Conservation (phyloP, 352 stramenopile species). For the Phytophthora sojae region DNA sequence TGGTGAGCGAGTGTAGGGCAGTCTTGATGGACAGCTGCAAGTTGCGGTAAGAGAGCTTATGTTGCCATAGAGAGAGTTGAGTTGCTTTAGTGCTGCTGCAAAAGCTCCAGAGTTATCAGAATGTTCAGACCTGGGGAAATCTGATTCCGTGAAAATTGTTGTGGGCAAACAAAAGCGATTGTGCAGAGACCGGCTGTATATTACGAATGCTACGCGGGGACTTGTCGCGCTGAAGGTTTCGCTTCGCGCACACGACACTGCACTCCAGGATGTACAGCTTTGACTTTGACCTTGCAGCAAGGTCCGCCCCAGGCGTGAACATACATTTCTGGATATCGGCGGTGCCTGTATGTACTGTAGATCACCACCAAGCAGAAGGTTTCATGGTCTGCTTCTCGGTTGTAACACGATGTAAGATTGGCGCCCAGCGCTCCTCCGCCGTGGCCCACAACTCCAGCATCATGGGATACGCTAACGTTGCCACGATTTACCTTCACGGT, state of each 20-base stretch:
- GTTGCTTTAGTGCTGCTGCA: too few relatives aligned
- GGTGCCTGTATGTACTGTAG: neutral
- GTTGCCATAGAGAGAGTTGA: neutral
- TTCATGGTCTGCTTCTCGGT: neutral
- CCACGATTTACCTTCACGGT: neutral
- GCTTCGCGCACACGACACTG: neutral
- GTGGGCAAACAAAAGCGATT: constrained; percentile 7
- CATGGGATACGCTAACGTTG: neutral
- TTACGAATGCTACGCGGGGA: constrained; percentile 21
- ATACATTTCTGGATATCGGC: neutral
- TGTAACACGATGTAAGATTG: neutral
- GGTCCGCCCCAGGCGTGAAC: constrained; percentile 1
- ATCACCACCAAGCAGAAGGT: neutral
- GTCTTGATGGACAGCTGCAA: neutral
- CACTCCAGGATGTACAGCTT: neutral
- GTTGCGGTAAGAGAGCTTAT: too few relatives aligned
- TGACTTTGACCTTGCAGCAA: neutral
- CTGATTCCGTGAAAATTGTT: constrained; percentile 14
- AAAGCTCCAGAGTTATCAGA: too few relatives aligned
- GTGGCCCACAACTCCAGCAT: neutral
- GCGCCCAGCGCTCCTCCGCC: neutral
- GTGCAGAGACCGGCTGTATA: constrained; percentile 11
- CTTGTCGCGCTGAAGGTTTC: constrained; percentile 6
- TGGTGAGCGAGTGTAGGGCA: constrained; percentile 19
- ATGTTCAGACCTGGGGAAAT: neutral